These are phyloP conservation scores for Russula ochroleuca DNA, from an alignment of 768 basidiomycete species.

Conservation along the genomic window DNA sequence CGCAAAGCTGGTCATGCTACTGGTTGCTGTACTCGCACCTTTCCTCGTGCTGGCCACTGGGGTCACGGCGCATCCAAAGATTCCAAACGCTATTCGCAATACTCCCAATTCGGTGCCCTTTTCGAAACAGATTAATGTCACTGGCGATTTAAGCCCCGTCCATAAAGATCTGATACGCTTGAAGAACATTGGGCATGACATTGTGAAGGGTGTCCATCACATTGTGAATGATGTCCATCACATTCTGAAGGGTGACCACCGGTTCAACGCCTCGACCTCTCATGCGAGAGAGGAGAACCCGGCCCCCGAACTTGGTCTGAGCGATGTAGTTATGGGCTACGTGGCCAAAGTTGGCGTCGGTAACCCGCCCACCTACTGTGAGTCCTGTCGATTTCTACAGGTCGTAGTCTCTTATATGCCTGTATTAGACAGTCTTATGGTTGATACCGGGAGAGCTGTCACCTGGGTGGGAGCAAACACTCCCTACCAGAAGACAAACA, in stretches of 20 bases:
- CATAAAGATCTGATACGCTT: not conserved
- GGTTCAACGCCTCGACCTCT: not conserved
- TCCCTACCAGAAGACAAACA: constrained; percentile 45
- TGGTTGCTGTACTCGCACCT: not conserved
- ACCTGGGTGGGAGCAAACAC: constrained; percentile 60
- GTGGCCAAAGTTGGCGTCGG: constrained; percentile 43
- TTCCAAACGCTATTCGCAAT: no score
- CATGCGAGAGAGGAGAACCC: constrained; percentile 7
- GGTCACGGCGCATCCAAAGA: not conserved
- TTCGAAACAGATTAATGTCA: not conserved
- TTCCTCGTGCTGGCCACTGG: not conserved
- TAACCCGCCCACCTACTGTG: constrained; percentile 51
- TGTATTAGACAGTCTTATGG: constrained; percentile 46
- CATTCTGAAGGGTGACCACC: no score
- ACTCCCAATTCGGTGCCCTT: not conserved
- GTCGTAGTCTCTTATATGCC: constrained; percentile 2
- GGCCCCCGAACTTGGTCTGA: constrained; percentile 37
- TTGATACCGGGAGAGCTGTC: constrained; percentile 70
- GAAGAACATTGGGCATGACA: not conserved
- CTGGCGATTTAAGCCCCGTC: not conserved
- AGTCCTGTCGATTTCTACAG: constrained; percentile 20
- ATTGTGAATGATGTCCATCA: no score
- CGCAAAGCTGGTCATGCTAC: not conserved
- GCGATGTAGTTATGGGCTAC: constrained; percentile 44
- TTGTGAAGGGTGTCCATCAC: no score